A percentile compares a stretch with the other conserved stretches of the same genome.
phyloP scores from a whole-genome alignment of 257 asterid species.

The Jasminum sambac region DNA sequence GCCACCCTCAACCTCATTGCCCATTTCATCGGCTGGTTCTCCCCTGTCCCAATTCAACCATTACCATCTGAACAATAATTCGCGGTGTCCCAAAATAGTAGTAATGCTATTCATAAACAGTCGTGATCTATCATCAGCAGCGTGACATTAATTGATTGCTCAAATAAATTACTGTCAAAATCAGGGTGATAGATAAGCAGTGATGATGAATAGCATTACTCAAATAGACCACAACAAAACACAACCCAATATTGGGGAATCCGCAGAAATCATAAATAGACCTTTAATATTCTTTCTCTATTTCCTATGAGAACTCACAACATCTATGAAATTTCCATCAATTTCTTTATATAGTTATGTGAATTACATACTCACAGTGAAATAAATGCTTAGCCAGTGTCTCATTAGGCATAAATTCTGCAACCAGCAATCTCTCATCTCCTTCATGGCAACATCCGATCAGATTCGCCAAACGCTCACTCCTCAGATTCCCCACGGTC shows the following conservation, averaged over 20 bases:
- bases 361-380: conserved; percentile 38
- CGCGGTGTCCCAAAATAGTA: not conserved
- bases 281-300: too few relatives aligned
- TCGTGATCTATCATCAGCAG: too few relatives aligned
- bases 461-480: conserved; percentile 45
- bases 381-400: conserved; percentile 56
- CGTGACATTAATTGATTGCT: not conserved
- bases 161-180: not conserved
- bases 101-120: too few relatives aligned
- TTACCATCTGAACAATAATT: conserved; percentile 16
- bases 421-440: conserved; percentile 48
- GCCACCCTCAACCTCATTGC: conserved; percentile 56
- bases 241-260: too few relatives aligned
- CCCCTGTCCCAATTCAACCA: conserved; percentile 40
- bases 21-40: conserved; percentile 53
- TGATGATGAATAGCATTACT: too few relatives aligned
- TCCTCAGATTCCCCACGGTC: conserved; percentile 48
- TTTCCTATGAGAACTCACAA: not conserved
- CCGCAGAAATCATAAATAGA: too few relatives aligned
- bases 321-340: not conserved
- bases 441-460: conserved; percentile 47
- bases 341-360: not conserved
- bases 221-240: too few relatives aligned
- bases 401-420: conserved; percentile 54
- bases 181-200: too few relatives aligned